Base-by-base conservation (phyloP, 768 basidiomycete species). In the Chalciporus pseudorubinellus region DNA sequence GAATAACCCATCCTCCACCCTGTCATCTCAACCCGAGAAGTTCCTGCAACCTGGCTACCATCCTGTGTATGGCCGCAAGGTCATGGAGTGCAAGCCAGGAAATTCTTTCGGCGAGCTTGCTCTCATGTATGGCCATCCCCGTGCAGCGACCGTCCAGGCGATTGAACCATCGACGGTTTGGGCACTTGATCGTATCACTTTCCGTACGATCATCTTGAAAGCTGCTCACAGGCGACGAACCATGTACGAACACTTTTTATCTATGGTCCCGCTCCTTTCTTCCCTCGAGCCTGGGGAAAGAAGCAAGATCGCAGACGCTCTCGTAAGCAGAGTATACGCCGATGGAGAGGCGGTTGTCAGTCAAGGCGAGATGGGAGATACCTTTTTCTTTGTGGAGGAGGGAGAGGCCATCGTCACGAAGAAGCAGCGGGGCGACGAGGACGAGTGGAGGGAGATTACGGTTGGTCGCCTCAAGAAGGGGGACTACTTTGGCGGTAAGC, bases 351-450 rank as follows among this genome's bases (percentile, higher is more conserved):
- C 84, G 3, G 92, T 99, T 24, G 92, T 99, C 46, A 77, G 76
- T 43, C 88, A 98, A 69, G 95, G 95, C 48, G 97, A 99, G 57
- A 84, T 91, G 73, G 95, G 97, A 8, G 92, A 95, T 62, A 94
- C 92, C 33, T 98, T 98, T 74, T 99, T 93, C 77, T 94, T 99
- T 56, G 84, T 99, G 28, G 97, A 98, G 67, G 92, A 92, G 60
- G 95, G 95, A 16, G 84, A 89, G 58, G 95, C 95, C 2, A 75
- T 84, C 43, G 94, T 92, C 0, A 88, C 89, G 40, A 95, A 97
- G 73, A 73, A 74, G 40, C 82, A 84, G 51, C 74, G 76, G 51
- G 74, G 69, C 34, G 84, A 81, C 16, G 78, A 80, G 41, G 85
- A 81, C 0, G 76, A 81, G 41, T 65, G 72, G 66, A 77, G 75